Base-by-base conservation (phyloP, 805 yeast species). In the Candida tibetensis region DNA sequence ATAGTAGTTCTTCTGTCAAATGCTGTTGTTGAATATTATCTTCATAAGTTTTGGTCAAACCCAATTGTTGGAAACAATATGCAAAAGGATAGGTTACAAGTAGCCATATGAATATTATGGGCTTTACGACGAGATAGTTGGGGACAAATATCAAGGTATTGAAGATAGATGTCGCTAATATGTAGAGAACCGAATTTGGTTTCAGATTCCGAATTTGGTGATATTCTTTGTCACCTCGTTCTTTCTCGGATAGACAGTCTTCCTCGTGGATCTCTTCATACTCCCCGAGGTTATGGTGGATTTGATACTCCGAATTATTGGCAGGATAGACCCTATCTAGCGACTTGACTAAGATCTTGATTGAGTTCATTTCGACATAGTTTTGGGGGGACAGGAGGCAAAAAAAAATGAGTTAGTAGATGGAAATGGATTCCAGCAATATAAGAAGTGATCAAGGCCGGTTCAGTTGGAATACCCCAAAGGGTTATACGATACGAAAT, bases 21-120 rank as follows among this genome's bases (percentile, higher is more conserved):
- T 5, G 12, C 19, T 13, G 18, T 9, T 39, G 36, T 30, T 15
- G 21, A 14, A 14, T 7, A 17, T 13, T 4, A 8, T 28, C 28
- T 18, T 36, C 3, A 36, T 32, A 5, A 9, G 44, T 17, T 22
- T 33, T 34, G 29, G 37, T 37, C 14, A 47, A 17, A 14, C 49
- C 49, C 23, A 46, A 34, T 18, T 47, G 44, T 45, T 53, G 45
- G 19, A 77, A 51, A 13, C 76, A 49, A 39, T 69, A 57, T 13
- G 62, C 64, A 43, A 81, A 58, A 0, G 90, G 90, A 49, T 72
- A 77, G 2, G 81, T 69, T 4, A 76, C 40, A n/a, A 81, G 43
- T 35, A 62, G 67, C 75, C 85, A 71, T 1, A 72, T 30, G 33
- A 72, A 64, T 4, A 61, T 42, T 12, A 77, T 40, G 2, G 90